phyloP scores from a whole-genome alignment of 345 rosid species.

The Camelina sativa region DNA sequence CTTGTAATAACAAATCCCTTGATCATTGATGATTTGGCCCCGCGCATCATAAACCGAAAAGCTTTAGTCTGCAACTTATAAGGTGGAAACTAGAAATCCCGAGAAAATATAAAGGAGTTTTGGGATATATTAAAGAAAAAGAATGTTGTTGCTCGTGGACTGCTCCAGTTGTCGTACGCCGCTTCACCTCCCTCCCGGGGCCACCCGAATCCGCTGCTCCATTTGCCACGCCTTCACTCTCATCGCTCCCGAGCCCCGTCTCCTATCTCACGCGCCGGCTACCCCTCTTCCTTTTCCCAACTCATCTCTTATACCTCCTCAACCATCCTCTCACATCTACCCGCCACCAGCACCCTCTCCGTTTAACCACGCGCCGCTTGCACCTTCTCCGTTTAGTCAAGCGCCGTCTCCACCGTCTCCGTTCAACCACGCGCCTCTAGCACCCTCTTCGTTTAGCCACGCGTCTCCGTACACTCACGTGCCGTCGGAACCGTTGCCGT shows the following conservation, averaged over 20 bases:
- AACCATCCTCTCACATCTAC: constrained; percentile 51
- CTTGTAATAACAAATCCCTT: not conserved
- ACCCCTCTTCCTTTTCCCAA: constrained; percentile 34
- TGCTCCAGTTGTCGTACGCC: constrained; percentile 77
- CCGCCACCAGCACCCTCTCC: constrained; percentile 34
- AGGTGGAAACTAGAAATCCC: not conserved
- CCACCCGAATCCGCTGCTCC: constrained; percentile 71
- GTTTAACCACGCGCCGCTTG: not conserved
- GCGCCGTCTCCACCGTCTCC: too few species aligned
- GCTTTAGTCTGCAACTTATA: not conserved
- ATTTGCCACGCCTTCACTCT: constrained; percentile 72
- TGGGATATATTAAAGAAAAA: not conserved
- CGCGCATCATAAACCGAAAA: not conserved
- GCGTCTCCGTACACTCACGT: constrained; percentile 36
- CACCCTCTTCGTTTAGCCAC: not conserved
- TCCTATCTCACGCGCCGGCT: constrained; percentile 21
- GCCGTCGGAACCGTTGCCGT: constrained; percentile 29
- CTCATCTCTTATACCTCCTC: not conserved
- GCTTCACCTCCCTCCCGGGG: constrained; percentile 71
- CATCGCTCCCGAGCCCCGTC: constrained; percentile 55
- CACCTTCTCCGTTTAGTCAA: too few species aligned
- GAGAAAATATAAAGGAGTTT: not conserved
- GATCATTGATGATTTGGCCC: not conserved
- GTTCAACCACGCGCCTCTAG: constrained; percentile 17
- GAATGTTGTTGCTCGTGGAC: constrained; percentile 58